Evolutionary conservation across 306 rosid species (phyloP), one percentile per base, ranked within the genome.

Genomic region (Fagus crenata): DNA sequence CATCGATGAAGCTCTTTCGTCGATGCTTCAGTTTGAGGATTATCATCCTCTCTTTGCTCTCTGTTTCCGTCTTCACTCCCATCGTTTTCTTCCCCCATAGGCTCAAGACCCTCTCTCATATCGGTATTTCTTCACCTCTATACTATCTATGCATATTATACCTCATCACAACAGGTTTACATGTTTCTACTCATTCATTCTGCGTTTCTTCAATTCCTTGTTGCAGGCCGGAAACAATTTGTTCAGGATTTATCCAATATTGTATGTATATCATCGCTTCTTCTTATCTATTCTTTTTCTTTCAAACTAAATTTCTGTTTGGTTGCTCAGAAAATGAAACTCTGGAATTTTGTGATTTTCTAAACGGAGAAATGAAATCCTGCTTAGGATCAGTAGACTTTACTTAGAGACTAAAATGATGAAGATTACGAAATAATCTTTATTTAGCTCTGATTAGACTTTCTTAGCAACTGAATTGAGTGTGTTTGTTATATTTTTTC

Each of bases 21-120:
- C 89, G 96, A 80, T 85, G 90, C 81, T 92, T 86, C 93, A 96
- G 99, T 80, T 92, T 86, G 96, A 96, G 99, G 98, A 87, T 77
- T 81, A 79, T 96, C 68, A 84, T 96, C 97, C 99, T 96, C 90
- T 78, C 85, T 81, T 78, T 96, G 69, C 93, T 96, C 7, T 88
- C 83, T 42, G 49, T 92, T 81, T 88, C 98, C 85, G 98, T 96
- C 80, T 43, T 91, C 53, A 89, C 93, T 87, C 99, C 99, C 64
- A 71, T 96, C 49, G 18, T 91, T 70, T 84, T 96, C 59, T 85
- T 96, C 77, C 88, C 93, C 59, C 80, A 69, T 32, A 77, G 88
- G 81, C 90, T 89, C 63, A 77, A 87, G 49, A 17, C 75, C 56
- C 67, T 89, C 83, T 71, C 85, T 53, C 74, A 82, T 55, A 49